Conservation (phyloP, 2,329 filamentous ascomycete species). For the Fusarium bulbicola region DNA sequence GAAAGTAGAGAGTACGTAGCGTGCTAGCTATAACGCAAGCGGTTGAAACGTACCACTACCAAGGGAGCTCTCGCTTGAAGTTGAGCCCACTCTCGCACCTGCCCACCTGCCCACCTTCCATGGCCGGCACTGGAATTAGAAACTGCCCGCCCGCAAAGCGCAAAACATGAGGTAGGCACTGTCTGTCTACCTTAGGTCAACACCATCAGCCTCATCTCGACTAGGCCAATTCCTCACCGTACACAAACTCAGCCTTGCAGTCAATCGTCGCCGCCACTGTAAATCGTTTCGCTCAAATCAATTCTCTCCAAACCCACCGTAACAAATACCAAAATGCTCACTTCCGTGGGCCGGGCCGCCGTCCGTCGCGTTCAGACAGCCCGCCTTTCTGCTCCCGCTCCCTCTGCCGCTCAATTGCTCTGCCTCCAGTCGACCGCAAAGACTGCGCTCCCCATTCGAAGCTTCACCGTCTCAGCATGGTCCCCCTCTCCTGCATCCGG, state of each 20-base stretch:
- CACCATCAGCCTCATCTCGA: conserved; percentile 27
- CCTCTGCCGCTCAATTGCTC: conserved; percentile 36
- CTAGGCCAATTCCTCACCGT: conserved; percentile 10
- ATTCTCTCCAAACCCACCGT: not conserved
- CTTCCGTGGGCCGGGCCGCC: conserved; percentile 51
- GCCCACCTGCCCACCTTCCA: conserved; percentile 6
- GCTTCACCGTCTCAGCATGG: conserved; percentile 46
- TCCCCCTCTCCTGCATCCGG: conserved; percentile 38
- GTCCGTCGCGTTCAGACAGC: conserved; percentile 47
- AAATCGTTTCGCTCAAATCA: not conserved
- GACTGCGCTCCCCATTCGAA: conserved; percentile 37
- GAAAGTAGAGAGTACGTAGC: conserved; percentile 9
- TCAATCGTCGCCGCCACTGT: not conserved
- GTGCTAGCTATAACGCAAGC: not conserved
- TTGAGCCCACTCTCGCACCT: conserved; percentile 14
- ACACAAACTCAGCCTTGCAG: conserved; percentile 18
- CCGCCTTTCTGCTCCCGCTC: conserved; percentile 36
- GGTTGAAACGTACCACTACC: conserved; percentile 9
- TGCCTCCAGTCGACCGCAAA: conserved; percentile 28
- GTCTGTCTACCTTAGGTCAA: conserved; percentile 5
- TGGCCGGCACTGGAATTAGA: conserved; percentile 20
- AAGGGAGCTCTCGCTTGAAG: conserved; percentile 21
- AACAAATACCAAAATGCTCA: conserved; percentile 50
- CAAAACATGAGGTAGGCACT: conserved; percentile 22
- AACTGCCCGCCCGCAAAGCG: conserved; percentile 10